phyloP scores from a whole-genome alignment of 1,284 basidiomycete genomes.

The Ceratobasidium sp. region DNA sequence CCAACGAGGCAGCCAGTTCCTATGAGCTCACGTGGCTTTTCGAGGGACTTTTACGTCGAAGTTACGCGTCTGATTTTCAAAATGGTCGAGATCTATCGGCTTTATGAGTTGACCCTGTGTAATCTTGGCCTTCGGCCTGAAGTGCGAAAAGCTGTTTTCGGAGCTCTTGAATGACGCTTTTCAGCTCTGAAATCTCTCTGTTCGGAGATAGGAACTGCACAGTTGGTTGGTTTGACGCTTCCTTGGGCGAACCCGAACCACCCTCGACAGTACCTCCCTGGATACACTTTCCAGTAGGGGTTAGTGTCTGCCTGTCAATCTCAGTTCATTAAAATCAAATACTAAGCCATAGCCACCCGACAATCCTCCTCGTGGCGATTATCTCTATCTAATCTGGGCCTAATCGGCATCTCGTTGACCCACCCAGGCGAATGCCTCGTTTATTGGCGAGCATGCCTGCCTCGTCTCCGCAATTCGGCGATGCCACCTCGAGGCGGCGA shows the following conservation, averaged over 20 bases:
- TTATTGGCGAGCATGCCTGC: not conserved
- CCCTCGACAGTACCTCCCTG: not conserved
- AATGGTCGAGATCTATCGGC: not conserved
- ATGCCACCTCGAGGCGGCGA: constrained; percentile 33
- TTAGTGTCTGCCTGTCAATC: constrained; percentile 2
- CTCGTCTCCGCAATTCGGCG: constrained; percentile 21
- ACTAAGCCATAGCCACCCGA: constrained; percentile 11
- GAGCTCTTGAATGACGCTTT: not conserved
- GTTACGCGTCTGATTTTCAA: constrained; percentile 33
- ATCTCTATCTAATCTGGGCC: constrained; percentile 11
- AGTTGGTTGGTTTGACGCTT: not conserved
- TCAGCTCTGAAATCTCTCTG: not conserved
- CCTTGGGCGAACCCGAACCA: not conserved
- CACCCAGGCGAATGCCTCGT: constrained; percentile 1
- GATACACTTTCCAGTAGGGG: not conserved
- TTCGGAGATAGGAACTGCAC: not conserved
- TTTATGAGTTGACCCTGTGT: not conserved
- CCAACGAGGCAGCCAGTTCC: not conserved
- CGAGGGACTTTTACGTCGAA: constrained; percentile 5
- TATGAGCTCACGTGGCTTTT: constrained; percentile 13
- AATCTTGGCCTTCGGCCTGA: not conserved
- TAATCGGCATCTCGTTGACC: not conserved
- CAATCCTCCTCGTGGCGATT: constrained; percentile 15
- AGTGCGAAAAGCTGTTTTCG: not conserved
- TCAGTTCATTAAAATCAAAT: constrained; percentile 1